Base-by-base conservation (phyloP, 1,284 basidiomycete genomes). In the Boletus mariae region DNA sequence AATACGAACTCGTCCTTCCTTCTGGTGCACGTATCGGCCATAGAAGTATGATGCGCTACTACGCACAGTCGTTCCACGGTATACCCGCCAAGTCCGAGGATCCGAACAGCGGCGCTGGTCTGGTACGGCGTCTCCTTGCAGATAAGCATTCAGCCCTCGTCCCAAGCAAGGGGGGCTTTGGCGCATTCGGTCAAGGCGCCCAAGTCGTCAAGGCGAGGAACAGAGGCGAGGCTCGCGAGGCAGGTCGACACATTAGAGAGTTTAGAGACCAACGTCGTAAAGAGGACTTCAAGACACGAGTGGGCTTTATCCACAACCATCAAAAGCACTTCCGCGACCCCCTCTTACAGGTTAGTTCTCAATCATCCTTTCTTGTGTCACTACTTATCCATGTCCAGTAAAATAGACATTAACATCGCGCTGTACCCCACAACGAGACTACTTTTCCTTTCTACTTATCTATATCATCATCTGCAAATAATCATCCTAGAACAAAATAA, bases 1-100 rank as follows among this genome's bases (percentile, higher is more conserved):
- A 85, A 37, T 85, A 88, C 63, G 96, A 98, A 61, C 86, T 99
- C n/a, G 88, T 97, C 6, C 80, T 99, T 6, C 94, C 97, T 0
- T 96, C 94, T 0, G 97, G 97, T 40, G 83, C 86, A 10, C 85
- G 92, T 8, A 87, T 99, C 58, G 95, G 95, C 0, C 97, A 99
- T 66, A 86, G 95, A 35, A 85, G 85, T 40, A 82, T 98, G 75
- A 82, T 82, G 46, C 81, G 90, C 34, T 95, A 97, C 71, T 97
- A 98, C 71, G 80, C 85, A 2, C 96, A 98, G 71, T 87, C 87
- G 2, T 85, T 90, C 69, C 73, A 77, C 17, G 69, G 73, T 37
- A 55, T 59, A 57, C 66, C 69, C 41, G 59, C 51, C 45, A 76
- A 75, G 54, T 57, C 73, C 1, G 78, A 83, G 59, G 84, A 90